These are phyloP conservation scores for Sporothrix pallida DNA, from an alignment of 2,329 filamentous ascomycete genomes.

Conservation along the genomic window DNA sequence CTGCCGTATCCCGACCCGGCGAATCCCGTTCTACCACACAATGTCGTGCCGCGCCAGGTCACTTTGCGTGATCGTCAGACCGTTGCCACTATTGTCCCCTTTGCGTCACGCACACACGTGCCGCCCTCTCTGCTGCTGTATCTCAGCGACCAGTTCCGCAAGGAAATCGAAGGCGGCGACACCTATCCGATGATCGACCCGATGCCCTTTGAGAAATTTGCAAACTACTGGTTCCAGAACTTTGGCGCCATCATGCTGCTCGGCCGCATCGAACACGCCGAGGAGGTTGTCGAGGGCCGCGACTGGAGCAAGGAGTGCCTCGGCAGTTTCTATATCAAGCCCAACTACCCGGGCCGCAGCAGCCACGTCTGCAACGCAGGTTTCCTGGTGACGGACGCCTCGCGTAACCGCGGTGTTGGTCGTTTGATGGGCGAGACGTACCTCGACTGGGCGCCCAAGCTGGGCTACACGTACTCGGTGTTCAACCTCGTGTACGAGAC, in stretches of 20 bases:
- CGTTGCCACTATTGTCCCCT: slow-evolving; percentile 81
- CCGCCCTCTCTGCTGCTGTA: slow-evolving; percentile 76
- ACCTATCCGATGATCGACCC: slow-evolving; percentile 87
- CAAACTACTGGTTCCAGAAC: slow-evolving; percentile 87
- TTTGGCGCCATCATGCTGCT: slow-evolving; percentile 88
- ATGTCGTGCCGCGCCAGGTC: slow-evolving; percentile 76
- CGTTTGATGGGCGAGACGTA: slow-evolving; percentile 78
- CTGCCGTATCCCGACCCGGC: slow-evolving; percentile 68
- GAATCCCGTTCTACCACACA: slow-evolving; percentile 67
- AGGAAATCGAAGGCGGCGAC: slow-evolving; percentile 89
- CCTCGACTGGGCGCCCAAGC: slow-evolving; percentile 78
- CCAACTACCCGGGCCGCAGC: slow-evolving; percentile 88
- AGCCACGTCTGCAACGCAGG: slow-evolving; percentile 90
- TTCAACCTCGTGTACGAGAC: slow-evolving; percentile 96
- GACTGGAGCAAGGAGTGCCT: slow-evolving; percentile 84
- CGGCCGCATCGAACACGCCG: slow-evolving; percentile 69
- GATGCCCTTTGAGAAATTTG: slow-evolving; percentile 76
- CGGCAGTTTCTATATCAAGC: slow-evolving; percentile 92
- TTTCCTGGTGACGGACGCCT: slow-evolving; percentile 75
- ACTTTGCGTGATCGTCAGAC: slow-evolving; percentile 84
- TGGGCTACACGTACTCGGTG: slow-evolving; percentile 87
- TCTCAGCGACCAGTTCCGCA: slow-evolving; percentile 82
- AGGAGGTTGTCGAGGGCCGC: slow-evolving; percentile 62
- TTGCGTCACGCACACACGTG: slow-evolving; percentile 77
- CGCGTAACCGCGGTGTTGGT: slow-evolving; percentile 75